Evolutionary conservation across 2,329 filamentous ascomycete genomes (phyloP), one percentile per base, ranked within the genome.

Genomic region (Cryphonectria naterciae): DNA sequence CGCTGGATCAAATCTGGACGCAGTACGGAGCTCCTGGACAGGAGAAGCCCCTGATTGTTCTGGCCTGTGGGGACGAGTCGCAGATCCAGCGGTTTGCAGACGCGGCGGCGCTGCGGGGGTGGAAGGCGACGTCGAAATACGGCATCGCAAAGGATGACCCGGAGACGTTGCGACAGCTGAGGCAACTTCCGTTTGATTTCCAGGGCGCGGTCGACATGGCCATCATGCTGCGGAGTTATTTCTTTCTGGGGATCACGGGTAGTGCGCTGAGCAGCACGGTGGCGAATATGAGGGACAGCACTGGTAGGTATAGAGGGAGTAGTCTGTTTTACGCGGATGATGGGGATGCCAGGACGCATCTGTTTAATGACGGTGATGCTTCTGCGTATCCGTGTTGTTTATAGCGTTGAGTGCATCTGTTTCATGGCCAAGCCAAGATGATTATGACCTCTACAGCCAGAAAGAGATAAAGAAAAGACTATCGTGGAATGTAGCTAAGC

Each of bases 91-190:
- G 74, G 35, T 81, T 81, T 68, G 74, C 74, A 0, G 70, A 67
- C 6, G 79, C 78, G 0, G 79, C 77, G 1, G 74, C 72, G 15
- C 74, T 66, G 37, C 75, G 78, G 46, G 79, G 79, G 7, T 81
- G 79, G 79, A 74, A 77, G 2, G 79, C 80, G 3, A 79, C 77
- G 7, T 76, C 80, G 70, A 81, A 81, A 68, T 81, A 78, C 75
- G 72, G 68, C 6, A 70, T 81, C 3, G 76, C 76, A 1, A 56
- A 66, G 15, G 65, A 70, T 11, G 75, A 77, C 65, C 41, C 67
- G 10, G 65, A 73, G 0, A 76, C 76, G 0, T 46, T 76, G 5
- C 65, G 69, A 58, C 70, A 67, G 65, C 75, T 79, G 19, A 74
- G 75, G 39, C 70, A 65, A 13, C 63, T 79, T 13, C 69, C 77